phyloP scores from a whole-genome alignment of 2,329 filamentous ascomycete genomes.

The Atkinsonella texensis region DNA sequence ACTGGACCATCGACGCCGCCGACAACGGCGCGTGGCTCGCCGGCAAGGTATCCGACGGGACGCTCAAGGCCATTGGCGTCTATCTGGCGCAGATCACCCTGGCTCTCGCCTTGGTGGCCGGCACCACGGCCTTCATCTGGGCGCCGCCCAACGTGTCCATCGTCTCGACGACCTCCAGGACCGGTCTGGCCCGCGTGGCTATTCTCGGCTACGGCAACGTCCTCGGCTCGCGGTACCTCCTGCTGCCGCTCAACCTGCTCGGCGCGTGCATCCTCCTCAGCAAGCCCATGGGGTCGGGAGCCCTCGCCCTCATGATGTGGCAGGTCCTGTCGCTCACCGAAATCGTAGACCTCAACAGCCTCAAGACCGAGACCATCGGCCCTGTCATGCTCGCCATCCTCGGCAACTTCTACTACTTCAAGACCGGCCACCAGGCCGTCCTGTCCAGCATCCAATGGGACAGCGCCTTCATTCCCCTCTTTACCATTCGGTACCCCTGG shows the following conservation, averaged over 20 bases:
- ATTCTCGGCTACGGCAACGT: conserved; percentile 87
- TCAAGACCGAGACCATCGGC: conserved; percentile 62
- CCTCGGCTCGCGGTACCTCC: conserved; percentile 81
- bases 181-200: conserved; percentile 48
- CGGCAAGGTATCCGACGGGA: conserved; percentile 36
- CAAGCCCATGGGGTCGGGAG: conserved; percentile 88
- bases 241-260: conserved; percentile 69
- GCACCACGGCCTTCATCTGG: conserved; percentile 75
- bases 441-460: conserved; percentile 92
- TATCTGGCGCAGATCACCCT: conserved; percentile 71
- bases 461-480: conserved; percentile 78
- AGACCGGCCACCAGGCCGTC: conserved; percentile 88
- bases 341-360: conserved; percentile 46
- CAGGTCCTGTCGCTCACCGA: conserved; percentile 73
- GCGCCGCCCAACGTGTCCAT: conserved; percentile 76
- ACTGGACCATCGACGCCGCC: conserved; percentile 83
- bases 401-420: conserved; percentile 92
- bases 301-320: conserved; percentile 72
- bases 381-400: conserved; percentile 78
- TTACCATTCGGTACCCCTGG: conserved; percentile 78
- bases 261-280: conserved; percentile 68
- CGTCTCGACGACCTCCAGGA: conserved; percentile 33
- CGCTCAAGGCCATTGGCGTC: conserved; percentile 62
- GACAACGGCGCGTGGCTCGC: conserved; percentile 76
- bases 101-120: conserved; percentile 69